These are phyloP conservation scores for Haplosporangium sp. DNA, from an alignment of 371 early-diverging fungal species.

Conservation along the genomic window DNA sequence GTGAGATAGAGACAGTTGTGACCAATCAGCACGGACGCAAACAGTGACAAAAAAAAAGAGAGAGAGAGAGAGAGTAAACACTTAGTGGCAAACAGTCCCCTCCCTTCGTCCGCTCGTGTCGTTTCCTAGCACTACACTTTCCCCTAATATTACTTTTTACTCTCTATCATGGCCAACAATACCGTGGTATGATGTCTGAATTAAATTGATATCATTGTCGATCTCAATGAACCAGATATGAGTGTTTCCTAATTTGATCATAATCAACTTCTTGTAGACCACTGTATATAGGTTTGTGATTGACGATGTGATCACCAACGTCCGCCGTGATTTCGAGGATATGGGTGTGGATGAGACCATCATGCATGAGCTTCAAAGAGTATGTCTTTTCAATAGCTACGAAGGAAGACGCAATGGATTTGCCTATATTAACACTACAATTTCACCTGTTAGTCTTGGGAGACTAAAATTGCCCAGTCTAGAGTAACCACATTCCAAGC, in stretches of 20 bases:
- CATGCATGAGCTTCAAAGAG: constrained; percentile 88
- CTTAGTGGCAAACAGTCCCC: neutral
- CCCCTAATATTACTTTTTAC: neutral
- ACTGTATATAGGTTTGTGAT: constrained; percentile 91
- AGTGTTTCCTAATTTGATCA: neutral
- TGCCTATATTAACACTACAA: too few relatives aligned
- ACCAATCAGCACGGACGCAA: constrained; percentile 2
- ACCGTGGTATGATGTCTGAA: constrained; percentile 36
- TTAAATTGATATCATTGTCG: too few relatives aligned
- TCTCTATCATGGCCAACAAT: constrained; percentile 46
- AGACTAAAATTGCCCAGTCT: constrained; percentile 81
- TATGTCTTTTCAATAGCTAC: constrained; percentile 47
- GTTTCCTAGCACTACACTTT: neutral
- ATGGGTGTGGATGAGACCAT: constrained; percentile 91
- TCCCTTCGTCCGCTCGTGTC: neutral
- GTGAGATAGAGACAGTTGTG: neutral
- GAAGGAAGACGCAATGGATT: too few relatives aligned
- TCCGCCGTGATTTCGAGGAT: constrained; percentile 90
- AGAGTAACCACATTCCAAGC: constrained; percentile 81
- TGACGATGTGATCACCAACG: constrained; percentile 92
- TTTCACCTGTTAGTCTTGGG: constrained; percentile 76
- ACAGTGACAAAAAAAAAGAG: neutral
- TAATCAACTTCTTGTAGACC: constrained; percentile 57
- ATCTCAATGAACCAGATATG: neutral
- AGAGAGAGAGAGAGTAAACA: too few relatives aligned